A percentile compares a stretch with the other conserved stretches of the same genome.
Evolutionary conservation across 2,329 filamentous ascomycete genomes (phyloP).

Genomic region (Arthrobotrys sphaeroides): DNA sequence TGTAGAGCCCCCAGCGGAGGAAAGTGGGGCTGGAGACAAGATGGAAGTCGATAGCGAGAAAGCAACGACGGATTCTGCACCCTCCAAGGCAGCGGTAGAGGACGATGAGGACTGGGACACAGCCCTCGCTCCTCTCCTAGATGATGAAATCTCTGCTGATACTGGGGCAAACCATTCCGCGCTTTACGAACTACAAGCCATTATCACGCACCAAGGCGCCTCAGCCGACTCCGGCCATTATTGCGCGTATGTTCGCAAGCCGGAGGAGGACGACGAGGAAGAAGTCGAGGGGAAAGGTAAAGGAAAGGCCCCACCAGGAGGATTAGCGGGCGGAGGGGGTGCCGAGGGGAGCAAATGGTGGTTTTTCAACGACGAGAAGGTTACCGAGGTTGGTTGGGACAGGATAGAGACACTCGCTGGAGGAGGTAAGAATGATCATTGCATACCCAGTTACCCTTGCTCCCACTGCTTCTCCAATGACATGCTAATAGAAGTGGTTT

Average conservation of each 20-base stretch:
- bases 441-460: conserved; percentile 38
- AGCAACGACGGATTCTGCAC: conserved; percentile 60
- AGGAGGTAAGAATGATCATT: conserved; percentile 69
- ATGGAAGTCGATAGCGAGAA: conserved; percentile 64
- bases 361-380: conserved; percentile 99
- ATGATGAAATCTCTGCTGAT: conserved; percentile 77
- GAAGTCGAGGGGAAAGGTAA: conserved; percentile 65
- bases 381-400: conserved; percentile 87
- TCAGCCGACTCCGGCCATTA: conserved; percentile 98
- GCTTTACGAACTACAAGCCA: conserved; percentile 90
- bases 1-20: conserved; percentile 66
- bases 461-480: background rate
- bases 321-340: conserved; percentile 60
- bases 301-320: conserved; percentile 30
- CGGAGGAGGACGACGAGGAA: conserved; percentile 75
- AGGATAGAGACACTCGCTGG: conserved; percentile 91
- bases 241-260: conserved; percentile 97
- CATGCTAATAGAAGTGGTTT: conserved; percentile 45
- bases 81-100: conserved; percentile 66
- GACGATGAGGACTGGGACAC: conserved; percentile 75
- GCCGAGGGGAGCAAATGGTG: conserved; percentile 96
- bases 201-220: conserved; percentile 95
- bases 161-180: conserved; percentile 90
- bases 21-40: conserved; percentile 66
- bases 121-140: conserved; percentile 81